These are phyloP conservation scores for Paramyrothecium sp. DNA, from an alignment of 2,329 filamentous ascomycete genomes.

Conservation along the genomic window DNA sequence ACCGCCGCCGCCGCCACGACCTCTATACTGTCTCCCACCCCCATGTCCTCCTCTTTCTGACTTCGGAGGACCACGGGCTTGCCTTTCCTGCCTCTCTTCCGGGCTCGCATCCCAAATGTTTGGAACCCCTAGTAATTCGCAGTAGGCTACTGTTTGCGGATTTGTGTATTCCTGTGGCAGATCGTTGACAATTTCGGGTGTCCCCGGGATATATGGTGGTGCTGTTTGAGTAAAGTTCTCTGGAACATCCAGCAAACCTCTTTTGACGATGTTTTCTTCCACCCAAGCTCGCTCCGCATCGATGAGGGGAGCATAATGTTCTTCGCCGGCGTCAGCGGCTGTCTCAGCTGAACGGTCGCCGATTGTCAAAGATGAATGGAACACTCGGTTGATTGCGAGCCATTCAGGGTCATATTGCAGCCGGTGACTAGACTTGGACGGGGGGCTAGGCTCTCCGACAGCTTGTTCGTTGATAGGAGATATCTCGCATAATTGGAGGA, in stretches of 20 bases:
- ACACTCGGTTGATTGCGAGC: conserved; percentile 87
- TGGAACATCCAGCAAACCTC: conserved; percentile 66
- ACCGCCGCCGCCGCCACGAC: conserved; percentile 33
- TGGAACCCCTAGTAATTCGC: conserved; percentile 70
- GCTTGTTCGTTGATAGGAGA: conserved; percentile 39
- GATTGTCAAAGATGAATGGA: conserved; percentile 63
- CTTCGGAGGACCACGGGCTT: conserved; percentile 54
- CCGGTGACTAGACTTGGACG: conserved; percentile 43
- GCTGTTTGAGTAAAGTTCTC: conserved; percentile 77
- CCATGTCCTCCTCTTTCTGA: conserved; percentile 26
- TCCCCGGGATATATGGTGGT: conserved; percentile 61
- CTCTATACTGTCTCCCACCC: conserved; percentile 19
- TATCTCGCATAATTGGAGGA: conserved; percentile 75
- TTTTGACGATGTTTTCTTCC: conserved; percentile 66
- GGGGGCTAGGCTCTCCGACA: conserved; percentile 12
- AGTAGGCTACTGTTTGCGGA: conserved; percentile 81
- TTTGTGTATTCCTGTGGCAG: conserved; percentile 81
- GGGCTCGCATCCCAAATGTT: conserved; percentile 75
- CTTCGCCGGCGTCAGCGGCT: conserved; percentile 65
- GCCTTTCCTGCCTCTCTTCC: conserved; percentile 64
- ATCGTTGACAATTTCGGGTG: conserved; percentile 56
- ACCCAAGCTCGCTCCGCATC: conserved; percentile 76
- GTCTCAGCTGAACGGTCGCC: conserved; percentile 56
- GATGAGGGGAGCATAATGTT: conserved; percentile 66
- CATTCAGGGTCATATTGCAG: conserved; percentile 90